phyloP scores from a whole-genome alignment of 2,329 filamentous ascomycete genomes.

The Teratosphaeria pseudoeucalypti region DNA sequence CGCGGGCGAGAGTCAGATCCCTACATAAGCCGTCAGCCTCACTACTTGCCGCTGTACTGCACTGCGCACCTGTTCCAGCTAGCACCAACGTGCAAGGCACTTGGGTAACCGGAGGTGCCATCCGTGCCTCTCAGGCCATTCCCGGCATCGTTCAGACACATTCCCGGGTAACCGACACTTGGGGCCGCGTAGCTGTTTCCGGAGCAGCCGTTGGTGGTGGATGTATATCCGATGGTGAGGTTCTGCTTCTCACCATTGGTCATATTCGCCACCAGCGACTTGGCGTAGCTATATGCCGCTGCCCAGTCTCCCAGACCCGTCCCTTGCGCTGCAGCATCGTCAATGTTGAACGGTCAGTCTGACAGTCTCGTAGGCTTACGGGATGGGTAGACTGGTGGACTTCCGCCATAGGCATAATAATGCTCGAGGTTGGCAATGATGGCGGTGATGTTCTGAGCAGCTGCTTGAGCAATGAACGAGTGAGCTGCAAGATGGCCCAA shows the following conservation, averaged over 20 bases:
- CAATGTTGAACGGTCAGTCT: background rate
- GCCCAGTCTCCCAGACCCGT: conserved; percentile 54
- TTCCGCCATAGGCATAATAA: conserved; percentile 13
- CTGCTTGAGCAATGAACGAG: background rate
- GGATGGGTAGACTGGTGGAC: conserved; percentile 21
- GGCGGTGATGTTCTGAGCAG: background rate
- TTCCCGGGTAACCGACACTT: conserved; percentile 25
- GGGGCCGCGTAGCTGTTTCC: conserved; percentile 29
- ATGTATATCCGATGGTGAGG: conserved; percentile 55
- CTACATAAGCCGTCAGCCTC: background rate
- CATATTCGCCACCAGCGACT: conserved; percentile 69
- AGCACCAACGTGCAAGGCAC: conserved; percentile 26
- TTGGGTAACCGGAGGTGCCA: conserved; percentile 28
- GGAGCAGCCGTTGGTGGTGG: conserved; percentile 16
- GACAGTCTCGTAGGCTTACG: conserved; percentile 10
- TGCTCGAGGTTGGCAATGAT: conserved; percentile 4
- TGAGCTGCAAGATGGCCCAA: background rate
- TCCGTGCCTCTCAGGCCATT: conserved; percentile 25
- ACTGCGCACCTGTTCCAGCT: conserved; percentile 29
- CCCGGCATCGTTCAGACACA: conserved; percentile 30
- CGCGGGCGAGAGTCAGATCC: background rate
- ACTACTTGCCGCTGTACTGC: conserved; percentile 16
- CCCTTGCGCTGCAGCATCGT: conserved; percentile 14
- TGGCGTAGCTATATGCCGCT: conserved; percentile 64
- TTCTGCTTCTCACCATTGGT: conserved; percentile 89